Evolutionary conservation across 2,329 filamentous ascomycete species (phyloP).

Genomic region (Fusarium chaquense): DNA sequence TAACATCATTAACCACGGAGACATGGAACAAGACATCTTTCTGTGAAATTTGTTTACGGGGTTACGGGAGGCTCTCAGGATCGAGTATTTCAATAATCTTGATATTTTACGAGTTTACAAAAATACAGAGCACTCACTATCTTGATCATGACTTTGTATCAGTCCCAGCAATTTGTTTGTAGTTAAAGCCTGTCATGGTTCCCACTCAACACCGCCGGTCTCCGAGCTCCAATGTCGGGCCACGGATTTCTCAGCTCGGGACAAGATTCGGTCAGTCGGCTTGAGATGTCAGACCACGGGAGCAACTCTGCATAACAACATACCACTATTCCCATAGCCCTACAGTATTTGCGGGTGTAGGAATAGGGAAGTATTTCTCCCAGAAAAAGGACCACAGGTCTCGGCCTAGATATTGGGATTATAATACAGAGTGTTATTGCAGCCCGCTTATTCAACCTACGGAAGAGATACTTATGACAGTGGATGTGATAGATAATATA

Average conservation of each 20-base stretch:
- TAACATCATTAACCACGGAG: slow-evolving; percentile 24
- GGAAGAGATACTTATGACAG: slow-evolving; percentile 1
- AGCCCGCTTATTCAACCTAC: neutral
- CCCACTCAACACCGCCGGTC: slow-evolving; percentile 40
- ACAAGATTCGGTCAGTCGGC: slow-evolving; percentile 28
- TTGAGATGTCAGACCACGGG: slow-evolving; percentile 24
- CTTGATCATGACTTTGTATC: slow-evolving; percentile 12
- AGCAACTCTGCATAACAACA: slow-evolving; percentile 13
- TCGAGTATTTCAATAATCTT: neutral
- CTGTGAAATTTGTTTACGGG: slow-evolving; percentile 14
- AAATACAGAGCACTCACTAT: neutral
- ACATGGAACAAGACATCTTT: slow-evolving; percentile 25
- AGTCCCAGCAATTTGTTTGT: neutral
- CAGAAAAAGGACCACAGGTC: neutral
- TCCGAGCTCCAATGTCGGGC: slow-evolving; percentile 42
- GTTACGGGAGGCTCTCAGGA: neutral
- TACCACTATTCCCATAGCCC: slow-evolving; percentile 18
- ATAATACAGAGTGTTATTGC: neutral
- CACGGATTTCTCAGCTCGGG: slow-evolving; percentile 39
- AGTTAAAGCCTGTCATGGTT: slow-evolving; percentile 2
- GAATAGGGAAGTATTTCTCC: neutral
- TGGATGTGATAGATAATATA: neutral
- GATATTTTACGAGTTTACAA: neutral
- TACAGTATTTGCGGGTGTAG: neutral
- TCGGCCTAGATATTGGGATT: slow-evolving; percentile 4